Conservation (phyloP, 768 basidiomycete genomes). For the Trametes punicea region DNA sequence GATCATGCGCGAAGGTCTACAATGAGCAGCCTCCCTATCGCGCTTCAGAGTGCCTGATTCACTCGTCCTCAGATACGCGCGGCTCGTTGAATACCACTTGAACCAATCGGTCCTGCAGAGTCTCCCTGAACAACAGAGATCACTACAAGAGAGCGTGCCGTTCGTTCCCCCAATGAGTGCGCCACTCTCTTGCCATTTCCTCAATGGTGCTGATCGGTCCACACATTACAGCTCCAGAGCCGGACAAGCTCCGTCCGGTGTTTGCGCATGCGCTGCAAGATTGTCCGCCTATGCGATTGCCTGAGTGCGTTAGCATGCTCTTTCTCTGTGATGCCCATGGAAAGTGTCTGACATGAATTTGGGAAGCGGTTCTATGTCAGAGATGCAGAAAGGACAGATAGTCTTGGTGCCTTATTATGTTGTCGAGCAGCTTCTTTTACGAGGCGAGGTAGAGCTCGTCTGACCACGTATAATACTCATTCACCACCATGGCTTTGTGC, state of each 20-base stretch:
- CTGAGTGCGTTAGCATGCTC: constrained; percentile 50
- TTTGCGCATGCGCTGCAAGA: constrained; percentile 74
- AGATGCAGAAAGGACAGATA: constrained; percentile 79
- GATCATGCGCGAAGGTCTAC: constrained; percentile 77
- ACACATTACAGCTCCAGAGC: constrained; percentile 60
- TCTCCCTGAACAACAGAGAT: constrained; percentile 72
- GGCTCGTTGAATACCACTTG: constrained; percentile 75
- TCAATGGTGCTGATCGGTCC: not conserved
- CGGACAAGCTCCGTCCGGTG: constrained; percentile 73
- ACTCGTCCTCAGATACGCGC: constrained; percentile 63
- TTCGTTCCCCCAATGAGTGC: constrained; percentile 76
- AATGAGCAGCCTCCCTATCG: constrained; percentile 21
- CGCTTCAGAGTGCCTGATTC: not conserved
- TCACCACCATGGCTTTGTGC: too few relatives aligned
- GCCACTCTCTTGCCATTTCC: constrained; percentile 25
- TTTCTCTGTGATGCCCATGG: not conserved
- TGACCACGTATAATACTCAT: constrained; percentile 32
- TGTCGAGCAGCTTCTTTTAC: constrained; percentile 67
- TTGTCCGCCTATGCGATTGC: constrained; percentile 65
- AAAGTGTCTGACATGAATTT: not conserved
- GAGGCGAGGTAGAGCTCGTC: constrained; percentile 76
- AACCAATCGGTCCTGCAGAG: constrained; percentile 77
- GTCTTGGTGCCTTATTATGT: constrained; percentile 74
- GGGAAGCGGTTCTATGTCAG: constrained; percentile 62
- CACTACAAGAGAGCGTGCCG: constrained; percentile 69